Conservation (phyloP, 352 stramenopile species). For the Phytophthora hybrid region DNA sequence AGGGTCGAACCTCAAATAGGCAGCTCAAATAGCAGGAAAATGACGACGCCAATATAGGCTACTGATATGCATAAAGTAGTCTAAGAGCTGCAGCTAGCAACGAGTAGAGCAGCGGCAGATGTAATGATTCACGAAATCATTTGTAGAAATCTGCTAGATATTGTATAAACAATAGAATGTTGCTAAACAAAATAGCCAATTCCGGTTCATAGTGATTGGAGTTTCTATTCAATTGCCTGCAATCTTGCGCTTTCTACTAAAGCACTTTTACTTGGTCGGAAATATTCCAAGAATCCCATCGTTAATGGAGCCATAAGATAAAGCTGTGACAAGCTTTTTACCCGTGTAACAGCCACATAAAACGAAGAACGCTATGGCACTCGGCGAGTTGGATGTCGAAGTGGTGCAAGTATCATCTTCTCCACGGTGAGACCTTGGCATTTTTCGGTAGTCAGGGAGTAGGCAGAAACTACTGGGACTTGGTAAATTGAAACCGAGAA, state of each 20-base stretch:
- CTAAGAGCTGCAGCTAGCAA: too few relatives aligned
- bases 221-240: neutral
- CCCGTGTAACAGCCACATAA: neutral
- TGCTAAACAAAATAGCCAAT: too few relatives aligned
- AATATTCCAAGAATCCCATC: neutral
- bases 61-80: too few relatives aligned
- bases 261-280: neutral
- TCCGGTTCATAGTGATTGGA: too few relatives aligned
- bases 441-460: neutral
- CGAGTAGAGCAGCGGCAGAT: too few relatives aligned
- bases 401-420: neutral
- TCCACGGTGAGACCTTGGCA: neutral
- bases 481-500: neutral
- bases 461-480: neutral
- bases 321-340: neutral
- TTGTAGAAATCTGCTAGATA: too few relatives aligned
- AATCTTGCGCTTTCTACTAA: neutral
- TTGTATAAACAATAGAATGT: too few relatives aligned
- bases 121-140: too few relatives aligned
- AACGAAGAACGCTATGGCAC: neutral
- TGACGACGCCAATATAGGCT: too few relatives aligned
- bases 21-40: too few relatives aligned
- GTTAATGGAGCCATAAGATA: neutral
- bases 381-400: neutral
- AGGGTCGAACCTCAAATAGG: too few relatives aligned